phyloP scores from a whole-genome alignment of 208 protist species.

The Blastocrithidia nonstop region DNA sequence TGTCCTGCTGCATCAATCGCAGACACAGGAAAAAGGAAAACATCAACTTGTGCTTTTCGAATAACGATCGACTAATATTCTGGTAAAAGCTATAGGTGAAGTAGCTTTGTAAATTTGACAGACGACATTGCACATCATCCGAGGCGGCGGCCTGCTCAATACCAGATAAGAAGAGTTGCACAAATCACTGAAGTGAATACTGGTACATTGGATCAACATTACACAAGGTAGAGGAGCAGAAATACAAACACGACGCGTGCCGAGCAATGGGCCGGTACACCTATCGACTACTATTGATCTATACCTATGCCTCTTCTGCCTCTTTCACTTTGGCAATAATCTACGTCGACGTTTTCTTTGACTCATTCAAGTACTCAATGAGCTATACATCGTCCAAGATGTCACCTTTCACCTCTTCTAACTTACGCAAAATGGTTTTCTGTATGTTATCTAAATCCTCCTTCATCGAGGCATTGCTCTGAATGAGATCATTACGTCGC shows the following conservation, averaged over 20 bases:
- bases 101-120: constrained; percentile 83
- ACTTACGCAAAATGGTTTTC: constrained; percentile 91
- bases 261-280: constrained; percentile 91
- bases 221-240: constrained; percentile 93
- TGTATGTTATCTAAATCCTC: constrained; percentile 93
- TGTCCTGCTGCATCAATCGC: constrained; percentile 47
- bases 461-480: constrained; percentile 93
- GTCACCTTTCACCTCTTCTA: constrained; percentile 90
- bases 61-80: constrained; percentile 92
- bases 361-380: constrained; percentile 92
- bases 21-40: constrained; percentile 91
- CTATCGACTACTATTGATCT: constrained; percentile 93
- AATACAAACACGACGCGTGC: constrained; percentile 93
- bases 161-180: constrained; percentile 88
- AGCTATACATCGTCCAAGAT: constrained; percentile 96
- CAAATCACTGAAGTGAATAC: constrained; percentile 96
- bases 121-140: constrained; percentile 64
- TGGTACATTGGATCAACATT: constrained; percentile 95
- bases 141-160: constrained; percentile 77
- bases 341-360: constrained; percentile 89
- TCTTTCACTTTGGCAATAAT: constrained; percentile 90
- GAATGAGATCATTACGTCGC: constrained; percentile 88
- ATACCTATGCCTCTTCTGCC: constrained; percentile 91
- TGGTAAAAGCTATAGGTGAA: constrained; percentile 95
- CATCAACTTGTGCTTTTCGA: constrained; percentile 92